Percentiles rank a stretch among this genome's conserved stretches.
Conservation (phyloP, 495 filamentous ascomycete species). For the Penicillium coffeae region DNA sequence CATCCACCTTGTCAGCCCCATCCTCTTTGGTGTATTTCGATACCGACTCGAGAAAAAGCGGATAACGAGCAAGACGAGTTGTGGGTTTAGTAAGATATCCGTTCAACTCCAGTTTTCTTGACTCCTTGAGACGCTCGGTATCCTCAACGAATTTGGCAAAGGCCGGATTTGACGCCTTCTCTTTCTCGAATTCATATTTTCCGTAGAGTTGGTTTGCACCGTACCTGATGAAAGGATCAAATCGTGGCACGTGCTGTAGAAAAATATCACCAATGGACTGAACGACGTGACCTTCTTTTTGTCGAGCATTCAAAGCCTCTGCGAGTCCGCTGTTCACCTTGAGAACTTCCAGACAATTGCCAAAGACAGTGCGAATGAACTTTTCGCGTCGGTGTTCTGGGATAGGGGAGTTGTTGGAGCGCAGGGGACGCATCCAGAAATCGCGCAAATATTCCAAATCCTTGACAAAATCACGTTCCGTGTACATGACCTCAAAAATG, state of each 20-base stretch:
- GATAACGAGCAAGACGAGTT: conserved; percentile 91
- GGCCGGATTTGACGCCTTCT: conserved; percentile 77
- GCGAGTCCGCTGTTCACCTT: conserved; percentile 84
- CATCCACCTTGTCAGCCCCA: conserved; percentile 83
- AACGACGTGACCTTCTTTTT: conserved; percentile 86
- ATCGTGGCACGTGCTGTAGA: conserved; percentile 82
- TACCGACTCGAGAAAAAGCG: conserved; percentile 87
- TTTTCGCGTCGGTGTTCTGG: conserved; percentile 82
- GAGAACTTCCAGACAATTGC: conserved; percentile 92
- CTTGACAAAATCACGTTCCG: conserved; percentile 98
- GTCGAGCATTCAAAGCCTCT: conserved; percentile 79
- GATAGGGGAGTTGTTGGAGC: conserved; percentile 75
- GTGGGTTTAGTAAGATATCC: conserved; percentile 98
- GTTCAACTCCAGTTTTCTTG: conserved; percentile 93
- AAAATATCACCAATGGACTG: conserved; percentile 92
- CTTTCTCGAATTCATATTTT: conserved; percentile 97
- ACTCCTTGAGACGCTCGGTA: conserved; percentile 93
- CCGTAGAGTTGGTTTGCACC: conserved; percentile 94
- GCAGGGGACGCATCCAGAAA: conserved; percentile 96
- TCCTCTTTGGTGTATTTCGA: conserved; percentile 81
- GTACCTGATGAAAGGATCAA: conserved; percentile 95
- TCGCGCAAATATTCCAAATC: conserved; percentile 96
- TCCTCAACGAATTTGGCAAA: conserved; percentile 96
- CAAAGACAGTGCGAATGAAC: conserved; percentile 92
- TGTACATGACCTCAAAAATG: conserved; percentile 98